Evolutionary conservation across 192 early-diverging fungal species (phyloP), one percentile per base, ranked within the genome.

Genomic region (Backusella macrospora): DNA sequence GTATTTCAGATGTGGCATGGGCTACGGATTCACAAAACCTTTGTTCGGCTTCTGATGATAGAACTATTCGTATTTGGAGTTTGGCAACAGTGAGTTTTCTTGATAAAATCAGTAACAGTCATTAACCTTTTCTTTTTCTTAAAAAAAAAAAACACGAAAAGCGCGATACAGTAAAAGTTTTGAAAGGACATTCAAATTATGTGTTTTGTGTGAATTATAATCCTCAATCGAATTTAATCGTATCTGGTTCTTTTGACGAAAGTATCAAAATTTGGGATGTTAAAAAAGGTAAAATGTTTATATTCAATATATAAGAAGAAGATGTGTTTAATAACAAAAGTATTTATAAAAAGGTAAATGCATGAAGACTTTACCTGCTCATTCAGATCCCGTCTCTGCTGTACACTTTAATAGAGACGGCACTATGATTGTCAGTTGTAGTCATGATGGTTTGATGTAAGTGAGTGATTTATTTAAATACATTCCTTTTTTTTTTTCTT

Each of bases 121-220:
- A 23, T 6, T 18, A 65, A 45, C 7, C 15, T 34, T 34, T 29
- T 34, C 23, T 5, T 47, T 65, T 37, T 62, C 55, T 65, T 62
- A 13, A 6, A 42, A 16, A 26, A 42, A 16, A 26, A 34, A 34
- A 34, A 34, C 2, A 34, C 8, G 8, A 37, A 16, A 68, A 93
- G 85, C 82, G 92, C 16, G 84, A 86, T 39, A 86, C 93, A 9
- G 84, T 92, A 5, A 91, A 92, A 72, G 85, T 92, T 2, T 80
- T 99, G 62, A 89, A 87, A 48, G 98, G 98, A 7, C 98, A 99
- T 80, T 92, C 95, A 4, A 93, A 98, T 83, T 98, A 94, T 75
- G 98, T 99, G 23, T 99, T 98, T 78, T 97, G 95, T 77, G 96
- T 98, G 18, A 95, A 96, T 83, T 99, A 94, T 76, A 99, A 96